Conservation (phyloP, 768 basidiomycete species). For the Hygrocybe punicea region DNA sequence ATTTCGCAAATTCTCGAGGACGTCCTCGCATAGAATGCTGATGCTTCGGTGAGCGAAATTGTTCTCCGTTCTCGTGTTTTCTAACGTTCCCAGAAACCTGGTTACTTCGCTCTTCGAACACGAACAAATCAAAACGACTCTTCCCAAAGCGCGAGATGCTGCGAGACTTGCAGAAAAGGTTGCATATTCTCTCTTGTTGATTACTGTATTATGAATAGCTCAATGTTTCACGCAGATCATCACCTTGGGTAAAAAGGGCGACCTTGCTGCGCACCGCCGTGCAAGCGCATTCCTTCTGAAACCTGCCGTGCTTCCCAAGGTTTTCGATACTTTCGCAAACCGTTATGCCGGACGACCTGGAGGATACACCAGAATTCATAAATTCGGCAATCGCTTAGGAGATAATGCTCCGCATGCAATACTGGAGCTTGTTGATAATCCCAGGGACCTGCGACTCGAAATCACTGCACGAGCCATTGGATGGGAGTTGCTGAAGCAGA, state of each 20-base stretch:
- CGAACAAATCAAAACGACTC: conserved; percentile 92
- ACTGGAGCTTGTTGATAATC: conserved; percentile 92
- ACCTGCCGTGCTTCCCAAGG: conserved; percentile 66
- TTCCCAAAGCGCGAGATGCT: conserved; percentile 91
- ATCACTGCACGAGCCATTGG: conserved; percentile 86
- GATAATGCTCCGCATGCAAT: conserved; percentile 94
- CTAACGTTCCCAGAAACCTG: conserved; percentile 62
- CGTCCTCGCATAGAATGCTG: conserved; percentile 86
- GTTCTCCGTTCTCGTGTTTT: background rate
- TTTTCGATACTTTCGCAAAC: conserved; percentile 74
- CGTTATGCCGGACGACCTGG: conserved; percentile 83
- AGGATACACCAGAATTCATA: conserved; percentile 93
- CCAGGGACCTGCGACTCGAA: conserved; percentile 82
- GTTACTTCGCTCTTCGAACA: conserved; percentile 93
- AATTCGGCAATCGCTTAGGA: conserved; percentile 82
- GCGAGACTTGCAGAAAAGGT: conserved; percentile 93
- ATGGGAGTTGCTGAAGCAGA: conserved; percentile 68
- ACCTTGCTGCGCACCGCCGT: conserved; percentile 60
- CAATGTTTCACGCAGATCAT: conserved; percentile 59
- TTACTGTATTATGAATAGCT: background rate
- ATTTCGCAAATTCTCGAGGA: conserved; percentile 88
- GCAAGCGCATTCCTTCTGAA: conserved; percentile 80
- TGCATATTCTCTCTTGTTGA: background rate
- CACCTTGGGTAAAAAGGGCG: conserved; percentile 85
- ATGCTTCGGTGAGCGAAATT: conserved; percentile 74